Percentiles rank a stretch among this genome's conserved stretches.
These are phyloP conservation scores for Schizochytrium sp. DNA, from an alignment of 108 stramenopile species.

Conservation along the genomic window DNA sequence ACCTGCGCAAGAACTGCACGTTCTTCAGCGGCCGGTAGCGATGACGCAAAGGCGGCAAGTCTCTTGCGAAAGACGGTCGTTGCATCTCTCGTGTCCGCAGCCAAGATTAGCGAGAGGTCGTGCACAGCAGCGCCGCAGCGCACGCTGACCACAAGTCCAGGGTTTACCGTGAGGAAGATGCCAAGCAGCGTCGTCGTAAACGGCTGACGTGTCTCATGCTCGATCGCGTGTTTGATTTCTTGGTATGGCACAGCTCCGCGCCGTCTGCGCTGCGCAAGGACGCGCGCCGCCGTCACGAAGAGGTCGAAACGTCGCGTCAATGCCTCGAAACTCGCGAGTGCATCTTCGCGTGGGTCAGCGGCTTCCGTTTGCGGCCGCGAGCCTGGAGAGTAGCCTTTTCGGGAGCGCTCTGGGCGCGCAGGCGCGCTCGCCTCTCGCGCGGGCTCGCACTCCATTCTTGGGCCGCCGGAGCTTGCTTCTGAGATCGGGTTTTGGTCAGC, in stretches of 20 bases:
- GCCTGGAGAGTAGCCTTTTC: too few relatives aligned
- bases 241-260: neutral
- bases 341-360: neutral
- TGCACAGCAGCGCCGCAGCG: neutral
- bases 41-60: neutral
- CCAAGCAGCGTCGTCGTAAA: neutral
- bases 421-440: too few relatives aligned
- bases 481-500: too few relatives aligned
- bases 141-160: neutral
- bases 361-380: too few relatives aligned
- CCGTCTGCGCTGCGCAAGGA: neutral
- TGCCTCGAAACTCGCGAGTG: neutral
- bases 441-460: too few relatives aligned
- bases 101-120: neutral
- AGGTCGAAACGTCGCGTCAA: neutral
- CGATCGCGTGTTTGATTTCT: neutral
- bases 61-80: neutral
- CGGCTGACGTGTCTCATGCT: neutral
- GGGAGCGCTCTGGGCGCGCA: too few relatives aligned
- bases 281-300: neutral
- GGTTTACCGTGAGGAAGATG: neutral
- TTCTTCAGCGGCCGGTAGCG: neutral
- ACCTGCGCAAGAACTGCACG: neutral
- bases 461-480: too few relatives aligned
- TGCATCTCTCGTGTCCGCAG: neutral